Base-by-base conservation (phyloP, 2,329 filamentous ascomycete species). In the Raffaelea arxii region DNA sequence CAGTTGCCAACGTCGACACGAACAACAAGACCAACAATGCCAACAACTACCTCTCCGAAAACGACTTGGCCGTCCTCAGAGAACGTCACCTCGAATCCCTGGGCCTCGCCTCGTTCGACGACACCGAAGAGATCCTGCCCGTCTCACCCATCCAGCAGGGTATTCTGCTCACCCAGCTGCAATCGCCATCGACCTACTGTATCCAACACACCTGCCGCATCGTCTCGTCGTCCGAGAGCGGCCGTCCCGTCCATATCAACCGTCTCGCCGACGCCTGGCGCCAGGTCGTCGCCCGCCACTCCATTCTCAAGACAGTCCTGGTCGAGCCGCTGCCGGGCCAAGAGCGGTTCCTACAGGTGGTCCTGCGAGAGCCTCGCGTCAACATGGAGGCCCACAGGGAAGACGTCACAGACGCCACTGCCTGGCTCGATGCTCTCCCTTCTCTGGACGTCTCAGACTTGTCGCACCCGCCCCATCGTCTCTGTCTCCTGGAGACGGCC, bases 301-400 rank as follows among this genome's bases (percentile, higher is more conserved):
- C 67, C 0, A 64, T 70, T 2, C 54, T 77, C 32, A 58, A 72
- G 35, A 76, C 72, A 3, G 62, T 77, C 19, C 77, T 77, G 48
- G 68, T 50, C 7, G 35, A 37, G 35, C 10, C 35, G 11, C 11
- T 37, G 11, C 11, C 11, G 11, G 35, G 35, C 35, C 35, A n/a
- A 7, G 18, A 19, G 6, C 11, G 11, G 35, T 37, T 14, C 35
- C 10, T 14, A 7, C 35, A 37, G 35, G 35, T 37, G 7, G 35
- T 37, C 11, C 35, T 4, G 71, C 89, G 2, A 80, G 80, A 4
- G 70, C 27, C 27, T 9, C 9, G 9, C 9, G 27, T 16, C 9
- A 16, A 30, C 9, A 30, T 16, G 27, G 9, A 9, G 9, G 27
- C 27, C 27, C 9, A 16, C 9, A 16, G 9, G 27, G 27, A 9